Evolutionary conservation across 2,329 filamentous ascomycete genomes (phyloP), one percentile per base, ranked within the genome.

Genomic region (Botryotinia globosa): DNA sequence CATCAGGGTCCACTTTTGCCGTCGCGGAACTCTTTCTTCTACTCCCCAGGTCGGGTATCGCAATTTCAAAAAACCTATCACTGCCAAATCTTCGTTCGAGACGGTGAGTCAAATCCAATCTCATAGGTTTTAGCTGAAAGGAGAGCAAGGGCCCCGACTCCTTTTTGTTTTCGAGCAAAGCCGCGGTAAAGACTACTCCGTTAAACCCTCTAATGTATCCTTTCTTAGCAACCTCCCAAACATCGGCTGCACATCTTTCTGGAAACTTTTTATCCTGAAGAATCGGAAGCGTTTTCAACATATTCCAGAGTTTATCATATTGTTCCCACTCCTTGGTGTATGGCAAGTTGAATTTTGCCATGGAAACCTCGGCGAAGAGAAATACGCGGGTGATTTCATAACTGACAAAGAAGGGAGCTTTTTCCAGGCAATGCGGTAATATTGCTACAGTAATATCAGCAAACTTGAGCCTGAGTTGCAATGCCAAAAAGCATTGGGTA

Each of bases 41-140:
- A 0, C 79, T 79, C 1, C 77, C 80, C 0, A 84, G 81, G 0
- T 83, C 82, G 0, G 88, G 88, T 8, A 90, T 81, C 7, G 84
- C 78, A 0, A 91, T 73, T 70, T 90, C 87, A 1, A 91, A 74
- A 63, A 90, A 90, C 0, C 89, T 83, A 74, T 91, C 88, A 0
- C 84, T 80, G 0, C 89, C 88, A 75, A 89, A 89, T 7, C 85
- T 85, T 20, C 89, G 84, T 32, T 82, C 81, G 0, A 90, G 79
- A 2, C 89, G 85, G 78, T 88, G 84, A 0, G 85, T 82, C 4
- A 82, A 77, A 39, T 88, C 86, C 2, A 89, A 77, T 16, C 80
- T 82, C 1, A 89, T 76, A 0, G 87, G 85, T 2, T 84, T 81
- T 16, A 90, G 82, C 8, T 81, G 82, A 7, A 90, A 76, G 0